Evolutionary conservation across 2,329 filamentous ascomycete genomes (phyloP).

Genomic region (Fusarium coffeatum): DNA sequence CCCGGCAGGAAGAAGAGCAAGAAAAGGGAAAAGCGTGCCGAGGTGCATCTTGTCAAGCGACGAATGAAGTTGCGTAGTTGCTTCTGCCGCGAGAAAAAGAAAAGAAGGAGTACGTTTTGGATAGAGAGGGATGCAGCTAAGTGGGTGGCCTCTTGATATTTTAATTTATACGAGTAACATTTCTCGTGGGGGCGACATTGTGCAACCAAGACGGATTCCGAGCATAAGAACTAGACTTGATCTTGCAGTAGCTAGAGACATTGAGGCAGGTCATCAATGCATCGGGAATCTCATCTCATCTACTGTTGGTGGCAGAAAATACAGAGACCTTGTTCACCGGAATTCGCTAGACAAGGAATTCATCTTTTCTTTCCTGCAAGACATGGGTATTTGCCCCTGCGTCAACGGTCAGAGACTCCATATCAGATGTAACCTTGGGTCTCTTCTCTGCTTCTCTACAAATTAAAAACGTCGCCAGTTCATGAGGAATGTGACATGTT

Average conservation of each 20-base stretch:
- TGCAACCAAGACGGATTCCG: background rate
- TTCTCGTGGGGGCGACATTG: background rate
- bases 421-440: background rate
- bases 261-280: constrained; percentile 4
- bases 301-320: background rate
- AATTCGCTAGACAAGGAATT: background rate
- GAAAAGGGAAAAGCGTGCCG: background rate
- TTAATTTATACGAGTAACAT: background rate
- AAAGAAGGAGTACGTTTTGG: background rate
- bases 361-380: background rate
- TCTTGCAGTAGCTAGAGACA: background rate
- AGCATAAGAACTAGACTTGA: background rate
- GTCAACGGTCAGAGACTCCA: background rate
- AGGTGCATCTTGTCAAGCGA: background rate
- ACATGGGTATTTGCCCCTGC: background rate
- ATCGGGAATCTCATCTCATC: background rate
- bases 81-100: background rate
- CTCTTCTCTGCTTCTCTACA: background rate
- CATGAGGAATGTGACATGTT: constrained; percentile 3
- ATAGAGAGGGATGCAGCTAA: background rate
- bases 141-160: constrained; percentile 3
- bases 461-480: background rate
- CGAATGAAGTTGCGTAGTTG: background rate
- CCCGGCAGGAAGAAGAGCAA: constrained; percentile 1
- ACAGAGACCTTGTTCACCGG: background rate